Conservation (phyloP, 805 yeast species). For the Zygosaccharomyces lentus region DNA sequence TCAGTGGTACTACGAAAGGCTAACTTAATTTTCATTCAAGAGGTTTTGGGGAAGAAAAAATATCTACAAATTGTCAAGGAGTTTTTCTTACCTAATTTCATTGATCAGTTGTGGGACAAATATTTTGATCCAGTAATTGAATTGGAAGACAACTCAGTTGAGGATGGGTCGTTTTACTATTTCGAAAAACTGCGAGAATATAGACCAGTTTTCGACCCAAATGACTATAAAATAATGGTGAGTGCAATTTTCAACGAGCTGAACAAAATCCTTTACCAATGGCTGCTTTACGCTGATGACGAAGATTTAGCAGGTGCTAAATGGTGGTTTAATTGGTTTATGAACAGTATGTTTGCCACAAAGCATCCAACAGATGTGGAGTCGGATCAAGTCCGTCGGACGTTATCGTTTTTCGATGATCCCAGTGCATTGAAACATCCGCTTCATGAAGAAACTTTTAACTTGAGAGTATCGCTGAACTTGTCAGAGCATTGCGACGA, state of each 20-base stretch:
- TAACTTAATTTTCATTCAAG: conserved; percentile 16
- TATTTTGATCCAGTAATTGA: conserved; percentile 26
- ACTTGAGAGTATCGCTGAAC: conserved; percentile 11
- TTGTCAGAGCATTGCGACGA: not conserved
- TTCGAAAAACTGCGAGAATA: conserved; percentile 14
- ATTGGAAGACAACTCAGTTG: conserved; percentile 15
- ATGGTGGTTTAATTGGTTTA: conserved; percentile 25
- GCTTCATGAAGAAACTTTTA: conserved; percentile 22
- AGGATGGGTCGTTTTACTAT: conserved; percentile 16
- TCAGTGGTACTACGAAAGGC: conserved; percentile 5
- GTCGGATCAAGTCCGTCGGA: conserved; percentile 9
- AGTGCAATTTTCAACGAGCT: conserved; percentile 21
- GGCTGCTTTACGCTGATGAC: conserved; percentile 19
- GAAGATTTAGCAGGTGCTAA: conserved; percentile 12
- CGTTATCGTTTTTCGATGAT: conserved; percentile 12
- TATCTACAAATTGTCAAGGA: conserved; percentile 12
- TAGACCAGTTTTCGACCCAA: conserved; percentile 10
- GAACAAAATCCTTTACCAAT: conserved; percentile 23
- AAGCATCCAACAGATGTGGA: conserved; percentile 13
- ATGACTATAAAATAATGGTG: conserved; percentile 11
- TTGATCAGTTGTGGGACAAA: conserved; percentile 23
- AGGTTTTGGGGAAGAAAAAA: conserved; percentile 11
- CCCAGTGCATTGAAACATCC: conserved; percentile 9
- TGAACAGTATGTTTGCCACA: conserved; percentile 16
- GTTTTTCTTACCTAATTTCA: conserved; percentile 16